Evolutionary conservation across 208 protist genomes (phyloP).

Genomic region (Trypanosoma boissoni): DNA sequence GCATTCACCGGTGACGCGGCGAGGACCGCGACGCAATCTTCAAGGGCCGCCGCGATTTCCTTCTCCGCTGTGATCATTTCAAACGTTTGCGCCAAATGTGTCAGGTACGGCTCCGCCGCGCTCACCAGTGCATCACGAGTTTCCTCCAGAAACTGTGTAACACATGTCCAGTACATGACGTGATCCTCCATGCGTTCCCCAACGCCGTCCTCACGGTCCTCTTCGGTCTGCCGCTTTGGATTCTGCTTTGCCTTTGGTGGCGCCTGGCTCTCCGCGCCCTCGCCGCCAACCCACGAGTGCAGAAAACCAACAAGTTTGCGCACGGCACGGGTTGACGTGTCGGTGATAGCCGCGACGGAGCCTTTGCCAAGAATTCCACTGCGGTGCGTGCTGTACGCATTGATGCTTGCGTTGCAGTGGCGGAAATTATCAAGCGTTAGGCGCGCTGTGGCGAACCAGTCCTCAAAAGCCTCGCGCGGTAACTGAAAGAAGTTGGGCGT

Average conservation of each 20-base stretch:
- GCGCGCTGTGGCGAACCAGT: slow-evolving; percentile 47
- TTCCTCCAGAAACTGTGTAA: slow-evolving; percentile 33
- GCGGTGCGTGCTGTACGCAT: slow-evolving; percentile 58
- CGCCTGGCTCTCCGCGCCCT: slow-evolving; percentile 1
- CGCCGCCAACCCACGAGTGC: slow-evolving; percentile 24
- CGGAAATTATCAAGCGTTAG: slow-evolving; percentile 38
- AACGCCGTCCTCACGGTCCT: not conserved
- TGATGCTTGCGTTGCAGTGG: slow-evolving; percentile 33
- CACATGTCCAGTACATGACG: slow-evolving; percentile 40
- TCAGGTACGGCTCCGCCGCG: slow-evolving; percentile 42
- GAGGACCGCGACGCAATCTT: slow-evolving; percentile 22
- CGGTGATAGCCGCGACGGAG: slow-evolving; percentile 46
- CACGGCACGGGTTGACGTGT: slow-evolving; percentile 55
- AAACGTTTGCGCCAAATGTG: slow-evolving; percentile 35
- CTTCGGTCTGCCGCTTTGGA: not conserved
- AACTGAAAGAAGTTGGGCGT: slow-evolving; percentile 75
- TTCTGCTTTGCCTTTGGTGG: not conserved
- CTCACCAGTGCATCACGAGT: slow-evolving; percentile 44
- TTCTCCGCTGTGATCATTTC: slow-evolving; percentile 15
- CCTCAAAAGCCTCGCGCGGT: slow-evolving; percentile 68
- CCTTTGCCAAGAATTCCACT: slow-evolving; percentile 39
- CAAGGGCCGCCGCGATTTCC: slow-evolving; percentile 40
- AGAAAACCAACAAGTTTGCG: slow-evolving; percentile 56
- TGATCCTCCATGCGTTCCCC: not conserved
- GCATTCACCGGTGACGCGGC: slow-evolving; percentile 24